Base-by-base conservation (phyloP, 2,329 filamentous ascomycete genomes). In the Pyricularia sp. region DNA sequence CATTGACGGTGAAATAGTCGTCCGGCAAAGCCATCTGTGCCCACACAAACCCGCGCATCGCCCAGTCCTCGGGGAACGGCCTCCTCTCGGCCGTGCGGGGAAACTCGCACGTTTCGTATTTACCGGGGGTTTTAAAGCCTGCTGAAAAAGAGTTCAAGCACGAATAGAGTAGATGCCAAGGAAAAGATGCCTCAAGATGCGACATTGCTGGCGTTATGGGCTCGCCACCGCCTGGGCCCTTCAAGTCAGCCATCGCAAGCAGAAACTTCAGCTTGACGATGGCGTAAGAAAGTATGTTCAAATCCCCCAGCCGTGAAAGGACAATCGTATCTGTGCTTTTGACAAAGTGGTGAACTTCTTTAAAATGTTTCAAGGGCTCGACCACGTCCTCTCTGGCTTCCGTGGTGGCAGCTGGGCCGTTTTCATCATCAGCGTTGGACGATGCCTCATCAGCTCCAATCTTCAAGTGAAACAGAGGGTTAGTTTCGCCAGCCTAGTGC, bases 51-150 rank as follows among this genome's bases (percentile, higher is more conserved):
- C 88, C 88, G 1, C 86, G 79, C 65, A 90, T 80, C 0, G 83
- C 79, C 68, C 84, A 90, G 66, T 92, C 89, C 62, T 91, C 89
- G 0, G 87, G 86, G 0, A 91, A 72, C 0, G 88, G 87, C 0
- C 78, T 73, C 53, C 76, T 76, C 1, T 77, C 77, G 2, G 76
- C 75, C 1, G 74, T 71, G 35, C 35, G 35, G 0, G 83, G 82
- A 65, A 89, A 86, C 0, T 76, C 74, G 66, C 84, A 74, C 30
- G 77, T 71, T 4, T 71, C 68, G 60, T 74, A 70, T 1, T 68
- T 59, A 60, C 35, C 30, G 60, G 60, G 60, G 60, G 65, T 67
- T 9, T 71, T 70, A 35, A 69, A 70, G 0, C 69, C 70, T 3
- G 70, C 66, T 26, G 74, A 65, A 0, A 75, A 63, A 3, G 72